Evolutionary conservation across 768 basidiomycete genomes (phyloP), one percentile per base, ranked within the genome.

Genomic region (Pisolithus tinctorius): DNA sequence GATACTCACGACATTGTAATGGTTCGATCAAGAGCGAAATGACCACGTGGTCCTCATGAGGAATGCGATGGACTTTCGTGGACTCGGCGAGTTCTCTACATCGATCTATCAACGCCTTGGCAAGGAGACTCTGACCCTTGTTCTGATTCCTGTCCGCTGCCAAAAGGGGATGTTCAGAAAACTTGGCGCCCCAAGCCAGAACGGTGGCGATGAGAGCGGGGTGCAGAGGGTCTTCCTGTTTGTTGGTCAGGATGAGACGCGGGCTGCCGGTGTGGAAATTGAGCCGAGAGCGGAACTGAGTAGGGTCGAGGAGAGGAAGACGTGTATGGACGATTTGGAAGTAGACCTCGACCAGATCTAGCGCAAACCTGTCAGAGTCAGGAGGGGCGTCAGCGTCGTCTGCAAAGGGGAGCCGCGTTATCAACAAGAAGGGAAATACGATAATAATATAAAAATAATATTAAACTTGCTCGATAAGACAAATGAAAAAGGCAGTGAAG

Each of bases 291-390:
- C 89, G 86, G 67, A 94, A 91, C 58, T 84, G 81, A 25, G 78
- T 71, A 52, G 90, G 89, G 70, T 92, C 88, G 66, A 94, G 81
- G 47, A 93, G 79, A 46, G 93, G 92, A 52, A 90, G 75, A 50
- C 93, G 84, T 25, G 88, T 86, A 68, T 94, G 92, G 38, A 90
- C 87, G 54, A 89, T 88, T 67, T 94, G 90, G 66, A 95, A 94
- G 71, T 86, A 97, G 42, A 94, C 91, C 69, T 96, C 92, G 62
- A 95, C 84, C 48, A 96, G 84, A 70, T 97, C 93, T 48, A 87
- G 81, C 3, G 92, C 87, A 62, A 97, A 89, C 69, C 93, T 96
- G 62, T 50, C 43, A 53, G 51, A 38, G 60, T 53, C 42, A 54
- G 37, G 50, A 29, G 49, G 27, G 48, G 60, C 43, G 41, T 57